Base-by-base conservation (phyloP, 1,139 yeast genomes). In the Debaryomyces subglobosus region DNA sequence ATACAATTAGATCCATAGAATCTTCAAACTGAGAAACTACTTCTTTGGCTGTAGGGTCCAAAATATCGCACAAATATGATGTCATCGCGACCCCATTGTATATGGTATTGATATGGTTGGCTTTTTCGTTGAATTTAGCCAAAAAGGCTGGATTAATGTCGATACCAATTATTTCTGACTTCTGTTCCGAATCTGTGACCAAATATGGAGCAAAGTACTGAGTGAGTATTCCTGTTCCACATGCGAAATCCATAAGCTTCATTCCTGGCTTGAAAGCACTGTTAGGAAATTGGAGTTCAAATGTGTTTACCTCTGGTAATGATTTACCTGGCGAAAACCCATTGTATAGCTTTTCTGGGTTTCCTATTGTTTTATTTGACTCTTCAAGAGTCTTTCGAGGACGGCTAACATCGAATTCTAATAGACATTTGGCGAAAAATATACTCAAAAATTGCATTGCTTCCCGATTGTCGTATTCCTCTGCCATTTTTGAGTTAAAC, bases 151-250 rank as follows among this genome's bases (percentile, higher is more conserved):
- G 54, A 47, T 69, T 73, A 47, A 76, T 68, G 49, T 76, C 81
- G 18, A 74, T 54, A 0, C 79, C 79, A 3, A 63, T 57, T 8
- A 72, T 50, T 36, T 64, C 64, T 5, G 63, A 51, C 12, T 45
- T 37, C 9, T 46, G 34, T 3, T 50, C 48, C 5, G 46, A 43
- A 8, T 51, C 49, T 3, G 57, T 54, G 5, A 47, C 49, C 21
- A 72, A 53, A 49, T 65, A 68, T 1, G 74, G 72, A 2, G 60
- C 62, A 21, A 74, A 49, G 20, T 59, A 59, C 48, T 62, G 57
- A 1, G 73, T 64, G 13, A 72, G 63, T 15, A 72, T 49, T 0
- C 79, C 81, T 0, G 78, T 68, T 1, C 81, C 80, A 53, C 79
- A 75, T 1, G 79, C 79, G 56, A 76, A 75, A 55, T 76, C 80